phyloP scores from a whole-genome alignment of 805 yeast genomes.

The Candida silvicultrix region DNA sequence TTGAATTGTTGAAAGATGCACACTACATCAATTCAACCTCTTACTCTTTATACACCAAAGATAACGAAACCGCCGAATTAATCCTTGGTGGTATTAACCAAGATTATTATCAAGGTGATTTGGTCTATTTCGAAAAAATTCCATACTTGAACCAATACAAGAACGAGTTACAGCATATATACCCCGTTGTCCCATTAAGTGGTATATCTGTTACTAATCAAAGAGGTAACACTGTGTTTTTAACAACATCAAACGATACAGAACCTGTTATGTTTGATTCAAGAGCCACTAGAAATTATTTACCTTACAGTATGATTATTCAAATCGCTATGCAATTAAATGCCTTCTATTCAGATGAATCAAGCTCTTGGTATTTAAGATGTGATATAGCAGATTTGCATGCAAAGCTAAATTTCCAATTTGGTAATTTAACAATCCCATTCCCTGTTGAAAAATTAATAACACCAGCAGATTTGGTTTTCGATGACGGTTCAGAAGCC shows the following conservation, averaged over 20 bases:
- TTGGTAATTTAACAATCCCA: conserved; percentile 45
- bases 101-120: conserved; percentile 36
- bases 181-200: conserved; percentile 42
- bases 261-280: conserved; percentile 57
- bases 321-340: conserved; percentile 64
- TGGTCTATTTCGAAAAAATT: conserved; percentile 43
- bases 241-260: conserved; percentile 29
- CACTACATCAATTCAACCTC: conserved; percentile 31
- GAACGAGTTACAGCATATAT: conserved; percentile 22
- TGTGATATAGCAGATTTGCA: conserved; percentile 44
- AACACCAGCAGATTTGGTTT: conserved; percentile 35
- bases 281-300: conserved; percentile 37
- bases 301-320: conserved; percentile 53
- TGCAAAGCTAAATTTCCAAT: conserved; percentile 45
- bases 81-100: conserved; percentile 56
- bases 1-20: conserved; percentile 25
- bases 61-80: conserved; percentile 26
- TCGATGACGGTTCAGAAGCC: conserved; percentile 48
- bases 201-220: conserved; percentile 36
- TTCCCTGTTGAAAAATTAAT: conserved; percentile 46
- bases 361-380: conserved; percentile 53
- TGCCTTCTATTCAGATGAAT: conserved; percentile 48
- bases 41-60: conserved; percentile 34
- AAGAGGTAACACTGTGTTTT: conserved; percentile 29
- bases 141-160: conserved; percentile 28